Conservation (phyloP, 129 eudicot species). For the Flaveria ramosissima region DNA sequence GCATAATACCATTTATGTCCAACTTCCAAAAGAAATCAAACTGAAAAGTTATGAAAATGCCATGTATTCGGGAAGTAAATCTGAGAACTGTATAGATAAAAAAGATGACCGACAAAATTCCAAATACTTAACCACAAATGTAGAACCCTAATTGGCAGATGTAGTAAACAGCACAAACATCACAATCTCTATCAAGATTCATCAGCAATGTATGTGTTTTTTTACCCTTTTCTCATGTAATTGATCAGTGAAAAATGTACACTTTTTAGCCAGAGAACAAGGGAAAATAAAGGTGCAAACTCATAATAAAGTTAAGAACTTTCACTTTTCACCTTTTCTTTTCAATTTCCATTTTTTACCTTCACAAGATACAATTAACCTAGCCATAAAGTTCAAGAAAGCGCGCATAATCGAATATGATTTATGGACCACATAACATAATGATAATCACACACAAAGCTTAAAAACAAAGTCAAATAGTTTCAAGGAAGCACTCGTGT, state of each 20-base stretch:
- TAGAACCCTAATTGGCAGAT: slow-evolving; percentile 29
- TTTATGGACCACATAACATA: slow-evolving; percentile 23
- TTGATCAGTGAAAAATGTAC: slow-evolving; percentile 39
- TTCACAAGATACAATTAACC: slow-evolving; percentile 34
- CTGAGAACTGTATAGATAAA: slow-evolving; percentile 19
- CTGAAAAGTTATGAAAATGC: slow-evolving; percentile 12
- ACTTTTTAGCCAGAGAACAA: slow-evolving; percentile 31
- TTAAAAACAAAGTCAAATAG: slow-evolving; percentile 12
- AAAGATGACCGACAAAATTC: slow-evolving; percentile 30
- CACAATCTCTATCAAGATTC: slow-evolving; percentile 28
- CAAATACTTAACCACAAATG: slow-evolving; percentile 17
- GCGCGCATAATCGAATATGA: neutral
- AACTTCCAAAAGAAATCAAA: neutral
- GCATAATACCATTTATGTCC: slow-evolving; percentile 3
- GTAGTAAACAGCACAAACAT: slow-evolving; percentile 17
- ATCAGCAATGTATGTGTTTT: slow-evolving; percentile 8
- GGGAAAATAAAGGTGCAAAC: slow-evolving; percentile 24
- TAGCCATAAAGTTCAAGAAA: slow-evolving; percentile 14
- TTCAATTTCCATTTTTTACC: slow-evolving; percentile 11
- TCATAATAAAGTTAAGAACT: slow-evolving; percentile 22
- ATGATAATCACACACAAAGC: neutral
- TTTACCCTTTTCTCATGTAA: slow-evolving; percentile 31
- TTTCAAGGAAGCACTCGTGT: neutral
- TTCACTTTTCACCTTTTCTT: slow-evolving; percentile 34
- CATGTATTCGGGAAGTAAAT: slow-evolving; percentile 4